Evolutionary conservation across 306 rosid genomes (phyloP).

Genomic region (Mucuna pruriens): DNA sequence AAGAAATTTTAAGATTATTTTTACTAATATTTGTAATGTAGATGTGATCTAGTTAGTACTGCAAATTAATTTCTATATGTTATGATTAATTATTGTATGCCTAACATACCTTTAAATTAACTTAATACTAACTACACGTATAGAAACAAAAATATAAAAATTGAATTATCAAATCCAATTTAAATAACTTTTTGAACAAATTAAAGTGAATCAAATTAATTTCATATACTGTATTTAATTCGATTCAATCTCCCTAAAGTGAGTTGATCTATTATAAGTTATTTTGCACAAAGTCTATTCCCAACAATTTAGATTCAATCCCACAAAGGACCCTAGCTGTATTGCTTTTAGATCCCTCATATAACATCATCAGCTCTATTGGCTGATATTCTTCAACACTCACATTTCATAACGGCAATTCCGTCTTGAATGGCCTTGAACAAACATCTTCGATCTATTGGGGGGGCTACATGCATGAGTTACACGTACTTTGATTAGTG

Average conservation of each 20-base stretch:
- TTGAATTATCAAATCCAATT: neutral
- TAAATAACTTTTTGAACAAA: neutral
- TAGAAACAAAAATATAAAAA: neutral
- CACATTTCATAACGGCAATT: conserved; percentile 14
- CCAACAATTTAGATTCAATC: conserved; percentile 17
- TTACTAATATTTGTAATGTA: too few relatives aligned
- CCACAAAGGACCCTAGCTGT: neutral
- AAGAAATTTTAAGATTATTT: neutral
- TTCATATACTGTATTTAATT: neutral
- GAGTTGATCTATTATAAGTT: neutral
- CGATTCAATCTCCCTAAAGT: neutral
- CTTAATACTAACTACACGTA: neutral
- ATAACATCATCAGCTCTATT: conserved; percentile 22
- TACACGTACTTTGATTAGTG: conserved; percentile 43
- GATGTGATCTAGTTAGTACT: too few relatives aligned
- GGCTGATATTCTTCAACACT: conserved; percentile 37
- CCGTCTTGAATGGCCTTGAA: conserved; percentile 10
- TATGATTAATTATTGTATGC: neutral
- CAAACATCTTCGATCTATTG: conserved; percentile 29
- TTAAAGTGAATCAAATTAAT: neutral
- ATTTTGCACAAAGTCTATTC: neutral
- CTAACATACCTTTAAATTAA: neutral
- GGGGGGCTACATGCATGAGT: conserved; percentile 36
- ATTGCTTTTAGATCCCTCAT: conserved; percentile 5
- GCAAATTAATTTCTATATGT: too few relatives aligned